phyloP scores from a whole-genome alignment of 2,329 filamentous ascomycete genomes.

The Stylonectria norvegica region DNA sequence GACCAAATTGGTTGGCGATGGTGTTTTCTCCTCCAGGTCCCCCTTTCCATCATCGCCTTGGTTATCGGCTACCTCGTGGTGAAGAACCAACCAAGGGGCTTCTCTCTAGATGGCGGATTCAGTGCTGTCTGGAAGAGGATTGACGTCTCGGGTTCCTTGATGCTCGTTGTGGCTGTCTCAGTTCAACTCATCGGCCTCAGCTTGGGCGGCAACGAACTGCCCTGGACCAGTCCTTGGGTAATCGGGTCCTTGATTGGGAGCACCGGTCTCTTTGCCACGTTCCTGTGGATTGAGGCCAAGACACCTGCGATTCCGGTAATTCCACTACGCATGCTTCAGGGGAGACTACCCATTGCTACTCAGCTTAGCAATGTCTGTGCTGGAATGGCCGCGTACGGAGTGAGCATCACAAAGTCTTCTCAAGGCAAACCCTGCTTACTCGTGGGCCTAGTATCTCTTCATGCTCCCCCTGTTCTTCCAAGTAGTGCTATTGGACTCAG shows the following conservation, averaged over 20 bases:
- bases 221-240: conserved; percentile 50
- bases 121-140: conserved; percentile 50
- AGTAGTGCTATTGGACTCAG: conserved; percentile 60
- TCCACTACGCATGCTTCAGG: conserved; percentile 54
- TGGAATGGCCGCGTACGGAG: conserved; percentile 60
- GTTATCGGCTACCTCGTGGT: conserved; percentile 52
- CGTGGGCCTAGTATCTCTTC: conserved; percentile 54
- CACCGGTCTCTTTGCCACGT: conserved; percentile 39
- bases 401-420: conserved; percentile 34
- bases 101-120: conserved; percentile 30
- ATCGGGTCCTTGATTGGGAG: conserved; percentile 44
- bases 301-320: conserved; percentile 53
- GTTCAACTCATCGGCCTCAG: conserved; percentile 54
- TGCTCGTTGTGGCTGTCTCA: conserved; percentile 57
- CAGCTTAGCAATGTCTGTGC: conserved; percentile 59
- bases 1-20: conserved; percentile 66
- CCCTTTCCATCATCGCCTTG: conserved; percentile 54
- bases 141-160: conserved; percentile 54
- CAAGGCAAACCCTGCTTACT: conserved; percentile 6
- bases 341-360: conserved; percentile 50
- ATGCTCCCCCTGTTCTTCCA: conserved; percentile 70
- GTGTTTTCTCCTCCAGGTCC: conserved; percentile 62
- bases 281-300: conserved; percentile 47
- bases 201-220: conserved; percentile 53
- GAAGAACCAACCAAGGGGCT: conserved; percentile 37